Evolutionary conservation across 768 basidiomycete genomes (phyloP).

Genomic region (Tricholoma sp.): DNA sequence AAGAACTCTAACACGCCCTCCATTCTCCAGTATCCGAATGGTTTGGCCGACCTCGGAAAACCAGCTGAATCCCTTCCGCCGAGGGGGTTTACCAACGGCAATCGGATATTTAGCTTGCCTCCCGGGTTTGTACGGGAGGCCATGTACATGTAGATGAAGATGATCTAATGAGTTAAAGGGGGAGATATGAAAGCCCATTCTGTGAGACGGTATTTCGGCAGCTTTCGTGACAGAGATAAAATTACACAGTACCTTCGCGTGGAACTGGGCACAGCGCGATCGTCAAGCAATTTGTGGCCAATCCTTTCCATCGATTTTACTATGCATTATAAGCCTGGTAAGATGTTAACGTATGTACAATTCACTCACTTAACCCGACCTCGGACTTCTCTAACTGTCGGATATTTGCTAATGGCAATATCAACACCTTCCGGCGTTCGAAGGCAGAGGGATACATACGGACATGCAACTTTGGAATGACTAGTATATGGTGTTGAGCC

Average conservation of each 20-base stretch:
- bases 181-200: constrained; percentile 80
- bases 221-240: background rate
- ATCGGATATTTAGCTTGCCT: constrained; percentile 46
- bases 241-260: constrained; percentile 38
- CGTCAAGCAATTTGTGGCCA: constrained; percentile 49
- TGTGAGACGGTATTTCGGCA: constrained; percentile 21
- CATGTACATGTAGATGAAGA: constrained; percentile 72
- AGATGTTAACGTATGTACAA: background rate
- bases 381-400: constrained; percentile 31
- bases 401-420: constrained; percentile 44
- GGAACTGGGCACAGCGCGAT: constrained; percentile 32
- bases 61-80: constrained; percentile 68
- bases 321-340: constrained; percentile 7
- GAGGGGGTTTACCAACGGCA: constrained; percentile 28
- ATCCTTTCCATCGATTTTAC: constrained; percentile 32
- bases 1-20: constrained; percentile 41
- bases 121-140: constrained; percentile 48
- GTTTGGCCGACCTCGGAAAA: constrained; percentile 62
- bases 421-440: background rate
- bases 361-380: constrained; percentile 36
- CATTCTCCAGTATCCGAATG: constrained; percentile 52
- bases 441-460: constrained; percentile 24
- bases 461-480: constrained; percentile 50
- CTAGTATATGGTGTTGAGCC: constrained; percentile 41
- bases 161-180: constrained; percentile 72